These are phyloP conservation scores for Pyrenula massariospora DNA, from an alignment of 495 filamentous ascomycete genomes.

Conservation along the genomic window DNA sequence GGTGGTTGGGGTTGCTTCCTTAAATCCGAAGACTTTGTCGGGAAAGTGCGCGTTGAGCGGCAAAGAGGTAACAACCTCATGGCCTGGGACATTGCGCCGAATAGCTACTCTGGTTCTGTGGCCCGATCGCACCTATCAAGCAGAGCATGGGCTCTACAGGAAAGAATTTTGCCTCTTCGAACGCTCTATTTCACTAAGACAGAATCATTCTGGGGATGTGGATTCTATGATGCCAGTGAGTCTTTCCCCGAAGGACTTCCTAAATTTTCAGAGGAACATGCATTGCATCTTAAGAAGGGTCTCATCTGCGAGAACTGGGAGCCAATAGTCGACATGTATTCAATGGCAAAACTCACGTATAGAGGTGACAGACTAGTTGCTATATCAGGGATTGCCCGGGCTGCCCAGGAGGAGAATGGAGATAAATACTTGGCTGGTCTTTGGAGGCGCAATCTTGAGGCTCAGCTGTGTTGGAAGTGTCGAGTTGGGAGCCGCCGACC, in stretches of 20 bases:
- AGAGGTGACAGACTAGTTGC: conserved; percentile 4
- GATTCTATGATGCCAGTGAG: not conserved
- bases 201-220: not conserved
- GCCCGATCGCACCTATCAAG: not conserved
- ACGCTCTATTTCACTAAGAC: not conserved
- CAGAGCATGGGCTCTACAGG: not conserved
- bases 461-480: not conserved
- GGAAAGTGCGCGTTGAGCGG: not conserved
- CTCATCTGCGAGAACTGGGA: conserved; percentile 10
- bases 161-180: not conserved
- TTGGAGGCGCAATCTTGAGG: conserved; percentile 1
- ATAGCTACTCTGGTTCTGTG: not conserved
- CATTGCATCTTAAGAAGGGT: conserved; percentile 24
- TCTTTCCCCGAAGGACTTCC: conserved; percentile 1
- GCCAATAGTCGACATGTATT: not conserved
- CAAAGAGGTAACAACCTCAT: not conserved
- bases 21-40: not conserved
- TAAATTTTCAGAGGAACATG: not conserved
- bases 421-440: conserved; percentile 3
- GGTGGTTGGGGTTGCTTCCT: conserved; percentile 2
- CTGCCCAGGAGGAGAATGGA: conserved; percentile 1
- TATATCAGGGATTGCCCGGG: conserved; percentile 3
- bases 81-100: not conserved
- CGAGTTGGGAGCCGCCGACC: not conserved
- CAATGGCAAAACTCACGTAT: conserved; percentile 10